A percentile compares a stretch with the other conserved stretches of the same genome.
Evolutionary conservation across 2,329 filamentous ascomycete species (phyloP).

Genomic region (Botrytis pseudocinerea): DNA sequence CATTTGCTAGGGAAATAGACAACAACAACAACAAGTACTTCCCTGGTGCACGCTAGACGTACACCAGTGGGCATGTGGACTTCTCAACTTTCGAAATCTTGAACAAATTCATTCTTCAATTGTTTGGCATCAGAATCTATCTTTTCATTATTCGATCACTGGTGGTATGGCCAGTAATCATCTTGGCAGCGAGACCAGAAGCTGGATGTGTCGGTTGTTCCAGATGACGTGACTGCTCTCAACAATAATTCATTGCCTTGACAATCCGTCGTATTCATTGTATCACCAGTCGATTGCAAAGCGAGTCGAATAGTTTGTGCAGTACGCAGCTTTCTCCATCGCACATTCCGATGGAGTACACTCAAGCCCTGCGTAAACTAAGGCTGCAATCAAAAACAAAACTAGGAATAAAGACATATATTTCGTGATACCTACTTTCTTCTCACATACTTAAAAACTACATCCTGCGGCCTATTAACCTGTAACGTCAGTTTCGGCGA

Average conservation of each 20-base stretch:
- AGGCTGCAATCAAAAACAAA: background rate
- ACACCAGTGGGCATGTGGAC: background rate
- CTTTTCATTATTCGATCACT: background rate
- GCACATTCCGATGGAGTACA: no score
- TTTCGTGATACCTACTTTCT: background rate
- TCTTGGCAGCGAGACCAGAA: background rate
- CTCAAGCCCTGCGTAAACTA: background rate
- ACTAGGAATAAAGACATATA: background rate
- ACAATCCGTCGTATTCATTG: background rate
- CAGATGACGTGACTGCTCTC: background rate
- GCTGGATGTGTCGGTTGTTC: background rate
- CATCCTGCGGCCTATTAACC: conserved; percentile 23
- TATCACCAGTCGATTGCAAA: background rate
- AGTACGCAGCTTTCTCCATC: no score
- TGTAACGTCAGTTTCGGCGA: conserved; percentile 25
- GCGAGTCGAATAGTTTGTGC: no score
- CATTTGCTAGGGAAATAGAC: background rate
- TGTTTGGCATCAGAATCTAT: background rate
- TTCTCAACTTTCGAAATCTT: background rate
- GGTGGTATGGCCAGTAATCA: background rate
- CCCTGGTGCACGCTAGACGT: background rate
- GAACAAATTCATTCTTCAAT: background rate
- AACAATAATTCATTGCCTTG: background rate
- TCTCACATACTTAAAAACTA: background rate
- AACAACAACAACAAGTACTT: background rate